Evolutionary conservation across 805 yeast genomes (phyloP), one percentile per base, ranked within the genome.

Genomic region (Candida yuanshanica): DNA sequence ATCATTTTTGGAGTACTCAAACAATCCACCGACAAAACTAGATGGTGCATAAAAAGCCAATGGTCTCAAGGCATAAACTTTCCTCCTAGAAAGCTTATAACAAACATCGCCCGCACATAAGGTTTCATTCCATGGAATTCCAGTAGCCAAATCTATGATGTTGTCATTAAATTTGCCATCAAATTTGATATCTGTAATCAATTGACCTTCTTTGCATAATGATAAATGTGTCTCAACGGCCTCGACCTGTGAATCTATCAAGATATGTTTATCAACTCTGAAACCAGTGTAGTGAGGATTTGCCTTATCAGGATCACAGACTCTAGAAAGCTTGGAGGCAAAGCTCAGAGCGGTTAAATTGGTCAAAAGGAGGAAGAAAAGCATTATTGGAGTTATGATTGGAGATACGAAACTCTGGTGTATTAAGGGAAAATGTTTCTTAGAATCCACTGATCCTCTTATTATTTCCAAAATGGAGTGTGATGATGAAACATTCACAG

Each of bases 1-100:
- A 2, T 62, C 52, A 1, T 63, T 39, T 2, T 62, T 58, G 41
- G 74, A 66, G 35, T 37, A 21, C 16, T 63, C 64, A 53, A 64
- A 77, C 4, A 77, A 48, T 1, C 73, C 81, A 2, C 82, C 83
- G 1, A 77, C 69, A 43, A 68, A 65, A 0, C 74, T 64, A 16
- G 64, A 60, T 1, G 81, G 79, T 12, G 69, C 54, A 50, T 59
- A 75, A 14, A 72, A 53, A 2, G 68, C 62, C 5, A 68, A 38
- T 20, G 64, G 52, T 37, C 73, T 58, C 20, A 54, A 60, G 5
- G 72, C 72, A 43, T 65, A 72, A 41, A 63, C 59, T 42, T 66
- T 65, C 24, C 74, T 57, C 39, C 83, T 63, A 67, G 65, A 77
- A 44, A 75, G 53, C 35, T 74, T 69, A 48, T 64, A 75, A 42